Evolutionary conservation across 2,329 filamentous ascomycete species (phyloP), one percentile per base, ranked within the genome.

Genomic region (Chaetomiaceae sp.): DNA sequence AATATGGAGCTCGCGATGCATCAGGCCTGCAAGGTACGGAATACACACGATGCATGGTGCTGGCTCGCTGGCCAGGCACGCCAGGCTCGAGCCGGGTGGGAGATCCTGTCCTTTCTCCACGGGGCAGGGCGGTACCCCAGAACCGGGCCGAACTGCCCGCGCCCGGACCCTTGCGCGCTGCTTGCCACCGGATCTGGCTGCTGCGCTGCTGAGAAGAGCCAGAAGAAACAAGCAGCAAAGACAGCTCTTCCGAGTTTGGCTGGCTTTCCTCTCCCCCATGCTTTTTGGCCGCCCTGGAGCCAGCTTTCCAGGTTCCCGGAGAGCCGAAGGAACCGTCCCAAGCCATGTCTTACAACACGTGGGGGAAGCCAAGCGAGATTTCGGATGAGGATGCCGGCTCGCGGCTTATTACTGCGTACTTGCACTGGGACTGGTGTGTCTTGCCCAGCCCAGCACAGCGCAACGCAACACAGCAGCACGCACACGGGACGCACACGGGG

Each of bases 61-160:
- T n/a, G n/a, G n/a, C n/a, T n/a, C n/a, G n/a, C n/a, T n/a, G n/a
- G n/a, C n/a, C n/a, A n/a, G n/a, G n/a, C n/a, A n/a, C n/a, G n/a
- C n/a, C n/a, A n/a, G n/a, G n/a, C n/a, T n/a, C n/a, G n/a, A n/a
- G n/a, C n/a, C n/a, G n/a, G n/a, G n/a, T n/a, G 22, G 9, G 9
- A 9, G 19, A 26, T 17, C 29, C 38, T 15, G 22, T 24, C 33
- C 22, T 12, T 22, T 30, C 38, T 40, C 42, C 42, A 43, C 38
- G 38, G n/a, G 30, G 6, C 22, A 34, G 14, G 18, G 30, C 17
- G 22, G 39, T 7, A 20, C 29, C 15, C 38, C 30, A n/a, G 40
- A 47, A 38, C 48, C 48, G 48, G 48, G 41, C 48, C 48, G 48
- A 47, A 50, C 14, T 41, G 44, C 48, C 48, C 47, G 30, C 32